These are phyloP conservation scores for Clarireedia homoeocarpa DNA, from an alignment of 2,329 filamentous ascomycete species.

Conservation along the genomic window DNA sequence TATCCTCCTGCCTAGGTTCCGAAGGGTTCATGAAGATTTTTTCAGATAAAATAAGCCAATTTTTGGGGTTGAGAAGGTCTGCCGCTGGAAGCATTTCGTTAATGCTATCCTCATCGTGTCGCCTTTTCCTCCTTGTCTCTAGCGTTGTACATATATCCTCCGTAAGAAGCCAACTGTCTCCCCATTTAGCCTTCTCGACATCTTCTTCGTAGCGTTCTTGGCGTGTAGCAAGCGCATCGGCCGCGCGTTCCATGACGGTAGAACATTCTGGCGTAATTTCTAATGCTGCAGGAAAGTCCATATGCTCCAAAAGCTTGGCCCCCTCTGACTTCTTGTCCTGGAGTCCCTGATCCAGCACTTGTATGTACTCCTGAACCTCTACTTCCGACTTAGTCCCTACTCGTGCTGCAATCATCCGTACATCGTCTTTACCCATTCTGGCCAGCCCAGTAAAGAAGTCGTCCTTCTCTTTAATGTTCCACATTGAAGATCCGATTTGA, in stretches of 20 bases:
- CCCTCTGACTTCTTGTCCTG: conserved; percentile 18
- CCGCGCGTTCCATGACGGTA: conserved; percentile 57
- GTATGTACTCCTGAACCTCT: conserved; percentile 66
- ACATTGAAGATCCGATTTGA: conserved; percentile 62
- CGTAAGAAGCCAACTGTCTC: conserved; percentile 57
- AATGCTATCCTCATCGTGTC: conserved; percentile 22
- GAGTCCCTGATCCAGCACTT: conserved; percentile 47
- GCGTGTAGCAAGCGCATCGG: conserved; percentile 54
- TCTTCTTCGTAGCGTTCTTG: conserved; percentile 57
- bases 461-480: conserved; percentile 65
- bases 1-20: conserved; percentile 48
- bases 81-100: conserved; percentile 39
- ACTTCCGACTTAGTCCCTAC: conserved; percentile 65
- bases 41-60: conserved; percentile 57
- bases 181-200: conserved; percentile 53
- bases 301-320: conserved; percentile 33
- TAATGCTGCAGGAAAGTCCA: conserved; percentile 61
- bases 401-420: conserved; percentile 51
- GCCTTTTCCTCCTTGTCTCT: conserved; percentile 15
- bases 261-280: conserved; percentile 64
- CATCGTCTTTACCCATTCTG: conserved; percentile 54
- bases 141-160: conserved; percentile 20
- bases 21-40: conserved; percentile 67
- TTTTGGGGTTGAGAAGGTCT: conserved; percentile 48
- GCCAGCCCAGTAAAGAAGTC: conserved; percentile 59